Conservation (phyloP, 2,329 filamentous ascomycete species). For the Pseudocercospora cruenta region DNA sequence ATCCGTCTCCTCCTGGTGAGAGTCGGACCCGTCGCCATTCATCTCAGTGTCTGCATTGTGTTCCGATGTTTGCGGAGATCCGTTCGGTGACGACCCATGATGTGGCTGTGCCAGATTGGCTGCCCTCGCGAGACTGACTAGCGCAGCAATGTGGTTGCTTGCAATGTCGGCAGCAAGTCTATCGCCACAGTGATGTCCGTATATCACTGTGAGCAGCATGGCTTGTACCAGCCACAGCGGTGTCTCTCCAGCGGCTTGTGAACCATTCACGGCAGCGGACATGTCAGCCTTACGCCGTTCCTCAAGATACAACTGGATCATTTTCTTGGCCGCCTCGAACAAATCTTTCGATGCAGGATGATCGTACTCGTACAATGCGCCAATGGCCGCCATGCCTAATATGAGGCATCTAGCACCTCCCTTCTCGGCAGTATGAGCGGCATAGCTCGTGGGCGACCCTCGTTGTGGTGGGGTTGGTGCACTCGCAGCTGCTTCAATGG, state of each 20-base stretch:
- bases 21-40: constrained; percentile 28
- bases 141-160: constrained; percentile 84
- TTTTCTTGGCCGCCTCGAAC: constrained; percentile 91
- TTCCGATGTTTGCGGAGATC: constrained; percentile 15
- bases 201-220: constrained; percentile 94
- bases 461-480: constrained; percentile 48
- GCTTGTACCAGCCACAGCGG: constrained; percentile 95
- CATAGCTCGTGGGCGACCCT: constrained; percentile 50
- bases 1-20: constrained; percentile 35
- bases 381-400: constrained; percentile 84
- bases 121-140: constrained; percentile 87
- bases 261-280: constrained; percentile 59
- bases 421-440: constrained; percentile 59
- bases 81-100: constrained; percentile 16
- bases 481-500: constrained; percentile 65
- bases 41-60: constrained; percentile 58
- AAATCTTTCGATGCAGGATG: constrained; percentile 77
- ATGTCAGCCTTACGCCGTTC: constrained; percentile 86
- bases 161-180: constrained; percentile 89
- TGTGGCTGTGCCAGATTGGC: constrained; percentile 71
- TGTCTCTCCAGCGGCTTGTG: constrained; percentile 53
- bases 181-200: constrained; percentile 92
- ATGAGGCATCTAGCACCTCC: constrained; percentile 86
- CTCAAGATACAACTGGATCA: constrained; percentile 91
- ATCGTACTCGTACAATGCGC: constrained; percentile 86